A percentile compares a stretch with the other conserved stretches of the same genome.
These are phyloP conservation scores for Populus euphratica DNA, from an alignment of 345 rosid species.

Conservation along the genomic window DNA sequence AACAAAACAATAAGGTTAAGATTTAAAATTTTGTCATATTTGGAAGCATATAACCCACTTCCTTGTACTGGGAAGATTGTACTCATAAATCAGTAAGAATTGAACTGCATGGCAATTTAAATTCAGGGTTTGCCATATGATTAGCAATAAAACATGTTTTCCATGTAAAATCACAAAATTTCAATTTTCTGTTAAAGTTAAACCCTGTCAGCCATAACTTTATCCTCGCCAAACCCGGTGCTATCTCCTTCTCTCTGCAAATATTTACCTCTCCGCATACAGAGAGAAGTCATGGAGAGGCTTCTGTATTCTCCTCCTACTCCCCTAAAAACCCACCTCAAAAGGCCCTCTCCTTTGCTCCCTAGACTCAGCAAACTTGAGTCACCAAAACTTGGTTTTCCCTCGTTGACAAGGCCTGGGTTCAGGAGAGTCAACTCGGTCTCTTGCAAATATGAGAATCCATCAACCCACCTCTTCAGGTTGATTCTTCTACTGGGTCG, in stretches of 20 bases:
- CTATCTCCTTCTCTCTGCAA: slow-evolving; percentile 5
- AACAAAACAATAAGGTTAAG: no score
- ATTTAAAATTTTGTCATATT: no score
- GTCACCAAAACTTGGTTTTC: slow-evolving; percentile 31
- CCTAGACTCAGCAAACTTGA: slow-evolving; percentile 41
- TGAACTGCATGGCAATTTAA: background rate
- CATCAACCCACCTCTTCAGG: slow-evolving; percentile 25
- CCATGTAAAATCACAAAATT: background rate
- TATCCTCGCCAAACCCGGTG: slow-evolving; percentile 22
- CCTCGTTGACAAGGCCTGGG: slow-evolving; percentile 24
- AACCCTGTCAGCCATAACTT: slow-evolving; percentile 20
- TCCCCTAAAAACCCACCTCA: slow-evolving; percentile 33
- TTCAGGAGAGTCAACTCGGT: slow-evolving; percentile 43
- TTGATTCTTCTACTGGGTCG: slow-evolving; percentile 30
- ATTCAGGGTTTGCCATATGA: background rate
- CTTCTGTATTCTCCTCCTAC: slow-evolving; percentile 64
- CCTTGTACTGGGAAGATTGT: no score
- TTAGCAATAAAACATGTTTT: background rate
- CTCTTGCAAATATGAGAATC: slow-evolving; percentile 34
- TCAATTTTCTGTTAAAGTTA: slow-evolving; percentile 11
- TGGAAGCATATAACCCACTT: no score
- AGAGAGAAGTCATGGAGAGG: slow-evolving; percentile 74
- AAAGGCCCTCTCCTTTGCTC: slow-evolving; percentile 29
- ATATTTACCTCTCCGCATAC: slow-evolving; percentile 2
- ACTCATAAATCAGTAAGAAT: no score